Conservation (phyloP, 257 asterid genomes). For the Solanum virginianum region DNA sequence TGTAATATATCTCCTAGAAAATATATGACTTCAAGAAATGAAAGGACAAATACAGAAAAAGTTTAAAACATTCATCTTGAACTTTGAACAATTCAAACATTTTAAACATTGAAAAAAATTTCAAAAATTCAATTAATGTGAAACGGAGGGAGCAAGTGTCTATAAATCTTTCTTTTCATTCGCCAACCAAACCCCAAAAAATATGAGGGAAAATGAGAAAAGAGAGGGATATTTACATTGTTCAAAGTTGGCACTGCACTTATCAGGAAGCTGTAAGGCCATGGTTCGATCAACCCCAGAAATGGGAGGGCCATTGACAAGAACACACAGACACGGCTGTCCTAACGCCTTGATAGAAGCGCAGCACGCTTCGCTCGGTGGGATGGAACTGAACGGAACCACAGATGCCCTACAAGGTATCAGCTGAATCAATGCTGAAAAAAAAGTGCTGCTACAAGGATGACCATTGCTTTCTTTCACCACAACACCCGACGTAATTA, state of each 20-base stretch:
- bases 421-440: constrained; percentile 73
- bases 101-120: too few species aligned
- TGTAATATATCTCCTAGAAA: too few species aligned
- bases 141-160: too few species aligned
- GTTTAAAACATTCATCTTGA: too few species aligned
- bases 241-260: constrained; percentile 73
- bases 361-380: constrained; percentile 77
- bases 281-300: constrained; percentile 68
- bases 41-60: too few species aligned
- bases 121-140: too few species aligned
- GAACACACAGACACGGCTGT: constrained; percentile 82
- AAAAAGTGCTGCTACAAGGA: constrained; percentile 59
- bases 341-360: constrained; percentile 79
- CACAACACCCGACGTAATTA: constrained; percentile 8
- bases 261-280: constrained; percentile 83
- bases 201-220: neutral
- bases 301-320: constrained; percentile 89
- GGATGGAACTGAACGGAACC: constrained; percentile 52
- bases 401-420: constrained; percentile 89
- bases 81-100: too few species aligned
- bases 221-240: constrained; percentile 33
- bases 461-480: constrained; percentile 24
- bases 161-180: neutral
- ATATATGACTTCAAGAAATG: too few species aligned
- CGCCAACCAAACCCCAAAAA: neutral